Base-by-base conservation (phyloP, 768 basidiomycete species). In the Psilocybe cyanescens region DNA sequence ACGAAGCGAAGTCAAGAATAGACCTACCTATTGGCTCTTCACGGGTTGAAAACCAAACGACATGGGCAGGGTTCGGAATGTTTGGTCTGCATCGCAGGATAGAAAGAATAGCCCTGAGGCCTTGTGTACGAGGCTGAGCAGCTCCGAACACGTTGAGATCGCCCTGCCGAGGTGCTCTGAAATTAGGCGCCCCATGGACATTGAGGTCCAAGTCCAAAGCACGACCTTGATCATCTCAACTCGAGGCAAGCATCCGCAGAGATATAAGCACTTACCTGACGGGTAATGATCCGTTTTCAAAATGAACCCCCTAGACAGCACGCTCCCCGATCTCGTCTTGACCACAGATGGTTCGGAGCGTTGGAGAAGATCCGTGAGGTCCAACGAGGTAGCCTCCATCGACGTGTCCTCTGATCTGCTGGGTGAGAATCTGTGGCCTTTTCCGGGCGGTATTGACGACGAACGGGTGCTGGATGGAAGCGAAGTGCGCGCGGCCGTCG, bases 21-120 rank as follows among this genome's bases (percentile, higher is more conserved):
- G 29, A 80, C 88, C 62, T 74, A 94, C 95, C 86, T 55, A 97
- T 86, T 3, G 96, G 95, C 71, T 99, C 97, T 75, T 99, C 97
- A 66, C 97, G 84, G 11, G 97, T 97, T 30, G 92, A 97, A 75
- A 99, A 94, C 95, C 95, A 99, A 30, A 97, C 89, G 3, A 93
- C 92, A 67, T 87, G 90, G 2, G 89, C 86, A 9, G 88, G 84
- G 62, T 87, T 81, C 3, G 76, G 68, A 33, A 81, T 83, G 57
- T 82, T 85, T 8, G 92, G 92, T 30, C 89, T 79, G 65, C 90
- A 91, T 37, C 89, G 80, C 5, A 99, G 83, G 9, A 95, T 82
- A 19, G 94, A 94, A 3, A 99, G 78, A 53, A 99, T 93, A 2
- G 94, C 95, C 49, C 93, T 83, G 9, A 99, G 80, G 3, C 97